Conservation (phyloP, 306 rosid species). For the Castanopsis chinensis region DNA sequence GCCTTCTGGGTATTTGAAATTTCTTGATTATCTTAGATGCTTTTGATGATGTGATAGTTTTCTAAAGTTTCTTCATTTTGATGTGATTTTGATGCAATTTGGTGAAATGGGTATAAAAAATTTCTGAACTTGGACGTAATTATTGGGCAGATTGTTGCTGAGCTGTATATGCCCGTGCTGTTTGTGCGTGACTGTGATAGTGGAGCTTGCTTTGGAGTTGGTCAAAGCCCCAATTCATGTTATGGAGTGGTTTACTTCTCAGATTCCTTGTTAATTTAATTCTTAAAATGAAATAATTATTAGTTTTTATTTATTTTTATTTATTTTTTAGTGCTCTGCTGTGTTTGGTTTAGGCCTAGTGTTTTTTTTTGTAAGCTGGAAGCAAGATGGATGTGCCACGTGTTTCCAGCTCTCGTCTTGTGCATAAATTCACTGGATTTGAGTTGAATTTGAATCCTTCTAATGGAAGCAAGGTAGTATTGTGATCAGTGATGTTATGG, state of each 20-base stretch:
- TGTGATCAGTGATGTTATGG: background rate
- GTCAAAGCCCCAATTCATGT: conserved; percentile 85
- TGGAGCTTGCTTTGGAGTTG: conserved; percentile 70
- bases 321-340: background rate
- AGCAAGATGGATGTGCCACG: too few species aligned
- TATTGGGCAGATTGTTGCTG: conserved; percentile 49
- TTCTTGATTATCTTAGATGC: background rate
- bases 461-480: too few species aligned
- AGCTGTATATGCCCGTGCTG: conserved; percentile 91
- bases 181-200: conserved; percentile 76
- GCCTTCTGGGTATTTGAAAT: background rate
- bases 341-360: background rate
- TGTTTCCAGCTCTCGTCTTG: too few species aligned
- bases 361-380: too few species aligned
- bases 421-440: too few species aligned
- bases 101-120: too few species aligned
- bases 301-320: too few species aligned
- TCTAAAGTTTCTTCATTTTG: background rate
- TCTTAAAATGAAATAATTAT: background rate
- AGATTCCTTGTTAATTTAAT: conserved; percentile 58
- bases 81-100: background rate
- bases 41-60: background rate
- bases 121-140: background rate
- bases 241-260: conserved; percentile 86
- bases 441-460: too few species aligned